Base-by-base conservation (phyloP, 106 monocot genomes). In the Iris macrosiphon region DNA sequence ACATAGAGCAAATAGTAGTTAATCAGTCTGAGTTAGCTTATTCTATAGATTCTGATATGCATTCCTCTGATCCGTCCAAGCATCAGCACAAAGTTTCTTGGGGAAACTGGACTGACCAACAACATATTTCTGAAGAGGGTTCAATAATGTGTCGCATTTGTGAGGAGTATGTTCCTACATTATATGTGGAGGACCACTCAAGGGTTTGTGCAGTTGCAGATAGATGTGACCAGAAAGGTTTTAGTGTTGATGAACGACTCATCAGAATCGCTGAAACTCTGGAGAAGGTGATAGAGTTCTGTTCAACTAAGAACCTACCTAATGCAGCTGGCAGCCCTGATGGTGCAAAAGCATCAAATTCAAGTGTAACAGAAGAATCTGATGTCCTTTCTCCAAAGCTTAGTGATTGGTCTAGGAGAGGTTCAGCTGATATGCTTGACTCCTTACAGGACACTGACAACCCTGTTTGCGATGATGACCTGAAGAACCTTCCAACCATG, bases 131-230 rank as follows among this genome's bases (percentile, higher is more conserved):
- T 61, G 91, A 91, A 52, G 87, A 91, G 6, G 66, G 72, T 27
- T 75, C 90, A 64, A 99, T 99, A 52, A 99, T 91, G 83, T 99
- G 98, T 59, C 91, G 98, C 45, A 99, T 99, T 57, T 99, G 98
- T 63, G 98, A 99, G 63, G 91, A 99, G 73, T 71, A 91, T 84
- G 98, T 98, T 72, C 83, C 84, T 9, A 99, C 84, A 46, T 69
- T 61, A 21, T 83, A 70, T 60, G 90, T 91, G 44, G 98, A 99
- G 55, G 83, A 81, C 52, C 98, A 99, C 60, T 84, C 78, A 37
- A 91, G 67, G 50, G 67, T 91, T 18, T 99, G 98, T 62, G 78
- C 91, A 4, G 54, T 83, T 70, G 90, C 87, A 29, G 98, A 99
- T 62, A 83, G 87, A 64, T 91, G 91, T 55, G 98, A 99, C 52